These are phyloP conservation scores for Leccinum barrowsii DNA, from an alignment of 768 basidiomycete genomes.

Conservation along the genomic window DNA sequence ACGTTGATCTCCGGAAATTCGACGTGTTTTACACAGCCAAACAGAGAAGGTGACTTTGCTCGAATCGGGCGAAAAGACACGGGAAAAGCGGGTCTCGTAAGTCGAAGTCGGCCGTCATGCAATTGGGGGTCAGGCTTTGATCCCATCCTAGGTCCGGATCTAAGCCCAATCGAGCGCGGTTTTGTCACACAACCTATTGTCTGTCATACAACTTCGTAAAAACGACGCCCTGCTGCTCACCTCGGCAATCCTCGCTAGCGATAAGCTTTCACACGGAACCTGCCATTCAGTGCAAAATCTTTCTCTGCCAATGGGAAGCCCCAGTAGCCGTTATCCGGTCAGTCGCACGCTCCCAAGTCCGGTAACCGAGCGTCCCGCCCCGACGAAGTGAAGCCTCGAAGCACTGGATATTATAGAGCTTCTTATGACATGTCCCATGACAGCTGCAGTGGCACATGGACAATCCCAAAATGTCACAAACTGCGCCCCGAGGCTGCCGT, in stretches of 20 bases:
- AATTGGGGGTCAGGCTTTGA: constrained; percentile 25
- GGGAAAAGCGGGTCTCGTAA: constrained; percentile 35
- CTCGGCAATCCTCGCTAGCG: neutral
- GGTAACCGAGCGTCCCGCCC: constrained; percentile 15
- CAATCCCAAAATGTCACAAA: constrained; percentile 10
- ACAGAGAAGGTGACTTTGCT: constrained; percentile 10
- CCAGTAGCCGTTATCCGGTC: constrained; percentile 23
- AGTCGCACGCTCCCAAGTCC: constrained; percentile 15
- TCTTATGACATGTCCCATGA: constrained; percentile 11
- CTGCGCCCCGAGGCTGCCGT: constrained; percentile 9
- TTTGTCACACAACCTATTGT: constrained; percentile 4
- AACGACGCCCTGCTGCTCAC: neutral
- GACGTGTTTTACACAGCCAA: constrained; percentile 22
- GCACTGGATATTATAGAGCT: neutral
- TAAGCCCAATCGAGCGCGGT: constrained; percentile 13
- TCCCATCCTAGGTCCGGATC: constrained; percentile 12
- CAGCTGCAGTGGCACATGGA: constrained; percentile 1
- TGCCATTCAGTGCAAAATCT: neutral
- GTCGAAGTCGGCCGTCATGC: constrained; percentile 30
- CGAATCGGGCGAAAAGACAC: constrained; percentile 30
- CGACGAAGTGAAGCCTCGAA: constrained; percentile 16
- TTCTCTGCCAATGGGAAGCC: constrained; percentile 9
- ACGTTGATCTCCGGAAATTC: constrained; percentile 31
- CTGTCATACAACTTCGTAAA: neutral
- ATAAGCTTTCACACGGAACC: neutral